Conservation (phyloP, 495 filamentous ascomycete species). For the Pseudotulostoma volvatum region DNA sequence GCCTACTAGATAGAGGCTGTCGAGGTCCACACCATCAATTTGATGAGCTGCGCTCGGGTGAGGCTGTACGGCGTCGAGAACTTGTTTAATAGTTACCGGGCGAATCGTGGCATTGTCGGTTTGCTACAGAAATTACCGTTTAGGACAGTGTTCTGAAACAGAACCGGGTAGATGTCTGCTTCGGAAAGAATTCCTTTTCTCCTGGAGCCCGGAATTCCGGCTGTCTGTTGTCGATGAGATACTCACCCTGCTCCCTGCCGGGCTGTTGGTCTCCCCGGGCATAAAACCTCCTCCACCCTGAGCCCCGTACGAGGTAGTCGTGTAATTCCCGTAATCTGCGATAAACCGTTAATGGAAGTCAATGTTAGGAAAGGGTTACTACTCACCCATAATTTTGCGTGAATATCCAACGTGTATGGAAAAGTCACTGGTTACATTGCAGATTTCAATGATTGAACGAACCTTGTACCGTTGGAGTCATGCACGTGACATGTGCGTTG, state of each 20-base stretch:
- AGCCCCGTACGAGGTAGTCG: conserved; percentile 39
- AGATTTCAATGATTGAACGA: no score
- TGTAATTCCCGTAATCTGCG: conserved; percentile 27
- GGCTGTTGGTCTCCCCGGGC: conserved; percentile 32
- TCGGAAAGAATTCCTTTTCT: no score
- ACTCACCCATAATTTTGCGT: no score
- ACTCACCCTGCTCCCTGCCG: conserved; percentile 27
- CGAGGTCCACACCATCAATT: conserved; percentile 55
- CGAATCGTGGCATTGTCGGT: conserved; percentile 58
- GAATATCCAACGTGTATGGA: no score
- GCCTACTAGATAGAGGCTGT: conserved; percentile 60
- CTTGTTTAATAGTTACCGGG: conserved; percentile 87
- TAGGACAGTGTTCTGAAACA: conserved; percentile 1
- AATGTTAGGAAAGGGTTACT: no score
- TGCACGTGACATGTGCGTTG: no score
- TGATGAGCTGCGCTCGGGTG: conserved; percentile 60
- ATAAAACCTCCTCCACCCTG: conserved; percentile 57
- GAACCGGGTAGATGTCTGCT: no score
- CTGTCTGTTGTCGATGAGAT: no score
- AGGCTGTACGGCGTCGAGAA: conserved; percentile 60
- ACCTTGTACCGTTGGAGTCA: no score
- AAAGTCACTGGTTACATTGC: no score
- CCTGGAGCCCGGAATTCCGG: no score
- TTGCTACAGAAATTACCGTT: conserved; percentile 26
- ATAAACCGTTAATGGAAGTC: no score